Conservation (phyloP, 2,329 filamentous ascomycete genomes). For the Rutstroemia sp. region DNA sequence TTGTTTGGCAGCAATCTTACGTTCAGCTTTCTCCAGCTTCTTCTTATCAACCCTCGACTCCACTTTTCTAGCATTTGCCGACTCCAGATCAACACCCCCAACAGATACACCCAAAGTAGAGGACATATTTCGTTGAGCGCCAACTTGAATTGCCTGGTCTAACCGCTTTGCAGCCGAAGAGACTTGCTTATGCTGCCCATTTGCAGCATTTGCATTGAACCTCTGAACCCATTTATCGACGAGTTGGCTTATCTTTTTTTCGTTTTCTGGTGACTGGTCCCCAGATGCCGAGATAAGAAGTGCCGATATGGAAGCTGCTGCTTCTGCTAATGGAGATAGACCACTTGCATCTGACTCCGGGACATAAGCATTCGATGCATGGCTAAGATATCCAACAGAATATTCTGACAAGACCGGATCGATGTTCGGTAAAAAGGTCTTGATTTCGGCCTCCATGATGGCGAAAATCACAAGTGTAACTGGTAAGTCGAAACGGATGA, state of each 20-base stretch:
- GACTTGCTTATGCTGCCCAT: constrained; percentile 59
- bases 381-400: constrained; percentile 86
- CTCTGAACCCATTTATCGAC: constrained; percentile 85
- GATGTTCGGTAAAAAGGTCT: constrained; percentile 74
- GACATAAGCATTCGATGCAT: constrained; percentile 79
- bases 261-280: constrained; percentile 61
- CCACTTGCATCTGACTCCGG: constrained; percentile 63
- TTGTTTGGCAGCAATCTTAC: constrained; percentile 96
- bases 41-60: constrained; percentile 97
- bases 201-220: constrained; percentile 67
- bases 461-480: background rate
- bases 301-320: constrained; percentile 76
- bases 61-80: constrained; percentile 85
- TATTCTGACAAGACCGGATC: constrained; percentile 88
- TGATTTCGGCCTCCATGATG: constrained; percentile 80
- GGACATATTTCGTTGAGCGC: constrained; percentile 89
- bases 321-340: constrained; percentile 75
- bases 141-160: constrained; percentile 92
- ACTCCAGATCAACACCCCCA: constrained; percentile 83
- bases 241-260: constrained; percentile 71
- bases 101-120: constrained; percentile 85
- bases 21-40: constrained; percentile 97
- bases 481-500: background rate
- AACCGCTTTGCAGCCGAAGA: constrained; percentile 75
- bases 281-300: constrained; percentile 91